Base-by-base conservation (phyloP, 2,329 filamentous ascomycete species). In the Trichophyton equinum region DNA sequence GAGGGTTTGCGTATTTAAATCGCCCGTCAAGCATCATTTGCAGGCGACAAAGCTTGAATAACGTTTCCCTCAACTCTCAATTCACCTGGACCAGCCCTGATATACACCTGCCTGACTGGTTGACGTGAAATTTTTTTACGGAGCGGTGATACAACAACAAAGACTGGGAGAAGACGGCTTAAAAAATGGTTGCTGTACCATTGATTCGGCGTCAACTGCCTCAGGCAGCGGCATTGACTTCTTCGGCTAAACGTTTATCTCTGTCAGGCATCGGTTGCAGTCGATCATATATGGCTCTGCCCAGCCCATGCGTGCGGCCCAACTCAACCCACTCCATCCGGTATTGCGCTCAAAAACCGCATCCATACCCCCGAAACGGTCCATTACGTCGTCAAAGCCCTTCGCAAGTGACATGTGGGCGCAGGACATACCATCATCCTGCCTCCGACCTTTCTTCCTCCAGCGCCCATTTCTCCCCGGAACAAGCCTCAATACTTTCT, bases 401-500 rank as follows among this genome's bases (percentile, higher is more conserved):
- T 18, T 36, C 51, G 15, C n/a, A 4, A 55, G 3, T 15, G 8
- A 7, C 27, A 7, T 18, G 27, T 18, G 11, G 20, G 8, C 6
- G 51, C 15, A 33, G 51, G 33, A 38, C 30, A 74, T 82, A 88
- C 69, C 86, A 90, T 70, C 79, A 83, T 0, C 69, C 80, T 5
- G 77, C 83, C 46, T 51, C 46, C 13, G 77, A 82, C 42, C 79
- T 57, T 22, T 57, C 55, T 9, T 42, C 55, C 22, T 30, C 55
- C 8, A 25, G 25, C 9, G 42, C 18, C 36, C 64, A 95, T 89
- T 79, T 84, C 80, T 69, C 73, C 78, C 64, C 80, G 82, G 71
- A 73, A 27, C 90, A 96, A 78, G 77, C 80, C 49, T 77, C 82
- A 61, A 95, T 97, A 71, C 87, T 99, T 64, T 81, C 86, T 53